Evolutionary conservation across 1,139 yeast species (phyloP).

Genomic region (Candida tetrigidarum): DNA sequence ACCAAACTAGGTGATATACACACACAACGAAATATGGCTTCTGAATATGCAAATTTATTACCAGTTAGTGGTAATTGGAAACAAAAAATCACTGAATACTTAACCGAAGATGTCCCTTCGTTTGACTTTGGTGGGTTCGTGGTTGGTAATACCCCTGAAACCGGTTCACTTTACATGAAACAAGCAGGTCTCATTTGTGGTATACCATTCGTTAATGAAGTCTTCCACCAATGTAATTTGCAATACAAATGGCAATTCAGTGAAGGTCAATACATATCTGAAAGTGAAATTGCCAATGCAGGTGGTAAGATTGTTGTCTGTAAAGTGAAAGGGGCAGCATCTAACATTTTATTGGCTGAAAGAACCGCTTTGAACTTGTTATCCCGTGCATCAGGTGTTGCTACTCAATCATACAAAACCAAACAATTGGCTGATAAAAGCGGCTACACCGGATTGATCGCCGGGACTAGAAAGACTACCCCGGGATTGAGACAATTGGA

Average conservation of each 20-base stretch:
- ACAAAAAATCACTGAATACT: constrained; percentile 71
- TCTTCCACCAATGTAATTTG: constrained; percentile 75
- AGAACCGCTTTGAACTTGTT: constrained; percentile 83
- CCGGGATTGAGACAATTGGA: constrained; percentile 90
- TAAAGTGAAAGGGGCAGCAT: constrained; percentile 77
- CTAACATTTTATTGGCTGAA: constrained; percentile 79
- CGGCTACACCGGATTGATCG: constrained; percentile 85
- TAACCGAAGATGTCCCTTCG: constrained; percentile 88
- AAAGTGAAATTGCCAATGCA: constrained; percentile 42
- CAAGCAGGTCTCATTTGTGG: constrained; percentile 85
- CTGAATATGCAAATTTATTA: constrained; percentile 57
- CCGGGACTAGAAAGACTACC: constrained; percentile 98
- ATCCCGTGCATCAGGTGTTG: constrained; percentile 87
- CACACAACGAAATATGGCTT: constrained; percentile 19
- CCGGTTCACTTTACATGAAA: constrained; percentile 83
- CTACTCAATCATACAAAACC: constrained; percentile 72
- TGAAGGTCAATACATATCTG: constrained; percentile 65
- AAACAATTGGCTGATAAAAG: constrained; percentile 62
- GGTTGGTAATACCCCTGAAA: constrained; percentile 75
- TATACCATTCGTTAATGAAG: constrained; percentile 87
- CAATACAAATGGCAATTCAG: constrained; percentile 69
- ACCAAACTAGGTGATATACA: too few species aligned
- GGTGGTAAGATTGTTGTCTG: constrained; percentile 76
- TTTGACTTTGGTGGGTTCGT: constrained; percentile 95
- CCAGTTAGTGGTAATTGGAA: constrained; percentile 84